Conservation (phyloP, 2,329 filamentous ascomycete genomes). For the Fusarium longipes region DNA sequence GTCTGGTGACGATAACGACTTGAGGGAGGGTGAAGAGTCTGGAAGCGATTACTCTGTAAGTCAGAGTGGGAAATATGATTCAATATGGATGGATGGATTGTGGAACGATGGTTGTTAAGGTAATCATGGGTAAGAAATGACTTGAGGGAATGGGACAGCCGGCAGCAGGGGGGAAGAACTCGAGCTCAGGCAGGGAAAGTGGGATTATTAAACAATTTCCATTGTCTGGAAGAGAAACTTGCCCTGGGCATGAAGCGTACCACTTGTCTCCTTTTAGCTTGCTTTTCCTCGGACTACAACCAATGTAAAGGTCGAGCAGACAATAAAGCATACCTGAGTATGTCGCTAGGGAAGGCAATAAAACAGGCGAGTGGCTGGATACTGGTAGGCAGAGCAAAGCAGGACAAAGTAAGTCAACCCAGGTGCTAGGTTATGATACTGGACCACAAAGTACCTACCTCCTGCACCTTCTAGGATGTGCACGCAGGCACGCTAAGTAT, state of each 20-base stretch:
- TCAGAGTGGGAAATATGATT: not conserved
- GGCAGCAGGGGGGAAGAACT: not conserved
- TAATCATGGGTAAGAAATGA: not conserved
- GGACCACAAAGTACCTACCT: not conserved
- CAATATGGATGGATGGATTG: not conserved
- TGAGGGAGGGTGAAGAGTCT: not conserved
- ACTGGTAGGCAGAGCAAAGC: slow-evolving; percentile 9
- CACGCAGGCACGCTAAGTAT: not conserved
- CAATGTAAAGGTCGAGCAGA: slow-evolving; percentile 10
- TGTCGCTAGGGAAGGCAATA: not conserved
- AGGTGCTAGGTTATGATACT: not conserved
- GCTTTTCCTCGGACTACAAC: slow-evolving; percentile 5
- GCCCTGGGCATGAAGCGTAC: slow-evolving; percentile 4
- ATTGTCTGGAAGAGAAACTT: slow-evolving; percentile 8
- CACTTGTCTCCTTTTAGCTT: not conserved
- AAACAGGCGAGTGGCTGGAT: slow-evolving; percentile 10
- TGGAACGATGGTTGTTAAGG: not conserved
- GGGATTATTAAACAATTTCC: slow-evolving; percentile 16
- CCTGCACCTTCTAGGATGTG: not conserved
- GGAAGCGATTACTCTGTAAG: not conserved
- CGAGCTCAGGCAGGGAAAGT: slow-evolving; percentile 6
- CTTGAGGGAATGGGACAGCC: not conserved
- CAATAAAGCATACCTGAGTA: slow-evolving; percentile 2
- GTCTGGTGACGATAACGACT: slow-evolving; percentile 5
- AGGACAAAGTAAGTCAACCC: not conserved